These are phyloP conservation scores for Daphne laureola DNA, from an alignment of 441 rosid genomes.

Conservation along the genomic window DNA sequence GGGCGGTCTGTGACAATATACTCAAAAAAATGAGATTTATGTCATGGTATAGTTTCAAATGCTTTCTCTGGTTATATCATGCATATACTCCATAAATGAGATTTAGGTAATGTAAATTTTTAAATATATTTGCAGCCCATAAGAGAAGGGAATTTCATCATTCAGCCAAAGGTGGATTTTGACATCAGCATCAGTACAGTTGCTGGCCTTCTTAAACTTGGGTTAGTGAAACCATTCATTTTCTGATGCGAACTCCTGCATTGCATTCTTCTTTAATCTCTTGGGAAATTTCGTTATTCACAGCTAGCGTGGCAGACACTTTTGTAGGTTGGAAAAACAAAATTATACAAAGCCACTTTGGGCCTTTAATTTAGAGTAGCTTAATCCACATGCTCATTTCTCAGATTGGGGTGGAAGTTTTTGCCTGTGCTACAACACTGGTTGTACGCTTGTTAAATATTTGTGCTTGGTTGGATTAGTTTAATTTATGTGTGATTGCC, in stretches of 20 bases:
- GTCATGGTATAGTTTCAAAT: conserved; percentile 13
- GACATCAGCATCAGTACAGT: conserved; percentile 97
- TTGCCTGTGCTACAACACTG: background rate
- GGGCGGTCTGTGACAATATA: too few relatives aligned
- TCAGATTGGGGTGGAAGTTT: background rate
- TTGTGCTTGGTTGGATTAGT: too few relatives aligned
- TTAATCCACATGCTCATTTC: background rate
- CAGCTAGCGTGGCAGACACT: background rate
- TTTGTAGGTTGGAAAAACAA: background rate
- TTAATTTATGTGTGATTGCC: too few relatives aligned
- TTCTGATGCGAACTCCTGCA: too few relatives aligned
- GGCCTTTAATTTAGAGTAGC: background rate
- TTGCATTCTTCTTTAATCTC: too few relatives aligned
- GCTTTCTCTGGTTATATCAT: conserved; percentile 12
- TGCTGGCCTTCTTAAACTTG: conserved; percentile 96
- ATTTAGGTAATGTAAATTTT: too few relatives aligned
- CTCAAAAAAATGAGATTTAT: conserved; percentile 12
- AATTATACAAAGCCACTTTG: background rate
- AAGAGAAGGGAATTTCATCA: conserved; percentile 97
- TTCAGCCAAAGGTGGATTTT: conserved; percentile 99
- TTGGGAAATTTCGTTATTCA: too few relatives aligned
- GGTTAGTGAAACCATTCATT: conserved; percentile 47
- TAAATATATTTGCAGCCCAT: conserved; percentile 41
- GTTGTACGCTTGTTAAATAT: background rate
- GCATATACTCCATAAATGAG: too few relatives aligned